Base-by-base conservation (phyloP, 371 early-diverging fungal species). In the Circinella umbellata region DNA sequence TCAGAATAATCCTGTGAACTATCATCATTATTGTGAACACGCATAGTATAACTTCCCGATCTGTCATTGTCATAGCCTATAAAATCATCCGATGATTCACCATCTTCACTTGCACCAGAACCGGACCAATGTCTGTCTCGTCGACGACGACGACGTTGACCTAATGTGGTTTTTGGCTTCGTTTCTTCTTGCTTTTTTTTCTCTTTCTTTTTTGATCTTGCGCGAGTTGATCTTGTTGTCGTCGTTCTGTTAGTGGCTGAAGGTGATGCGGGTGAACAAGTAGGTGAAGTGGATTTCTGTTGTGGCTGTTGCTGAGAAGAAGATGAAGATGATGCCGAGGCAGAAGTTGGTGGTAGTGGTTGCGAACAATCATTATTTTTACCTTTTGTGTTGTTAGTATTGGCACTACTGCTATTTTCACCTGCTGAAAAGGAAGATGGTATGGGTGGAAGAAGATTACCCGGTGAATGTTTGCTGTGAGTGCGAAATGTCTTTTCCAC, bases 401-500 rank as follows among this genome's bases (percentile, higher is more conserved):
- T 9, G 11, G 42, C 11, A 63, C 68, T 48, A 67, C 69, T 20
- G 64, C 70, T 48, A 46, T 46, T 27, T 42, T 66, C 71, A 75
- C 76, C 48, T 4, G 6, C 18, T 11, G 5, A 17, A n/a, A 27
- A 57, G 15, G 51, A 51, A 15, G 51, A 5, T 7, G 57, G 57
- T 7, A 57, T 57, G 1, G 57, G 57, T 13, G 57, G 57, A 18
- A 57, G 57, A 57, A 57, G 57, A 57, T 57, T 18, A 34, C 57
- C 57, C 6, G 57, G 34, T 7, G 57, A 18, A 34, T 57, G 57
- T n/a, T 57, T 57, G 14, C 57, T 57, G 27, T 91, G 91, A 17
- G 86, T 93, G 57, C 94, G 83, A 77, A 93, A 90, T 37, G 90
- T 85, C 66, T 92, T 91, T 69, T 90, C 83, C 34, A 87, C 89